These are phyloP conservation scores for Mycena haematopus DNA, from an alignment of 768 basidiomycete species.

Conservation along the genomic window DNA sequence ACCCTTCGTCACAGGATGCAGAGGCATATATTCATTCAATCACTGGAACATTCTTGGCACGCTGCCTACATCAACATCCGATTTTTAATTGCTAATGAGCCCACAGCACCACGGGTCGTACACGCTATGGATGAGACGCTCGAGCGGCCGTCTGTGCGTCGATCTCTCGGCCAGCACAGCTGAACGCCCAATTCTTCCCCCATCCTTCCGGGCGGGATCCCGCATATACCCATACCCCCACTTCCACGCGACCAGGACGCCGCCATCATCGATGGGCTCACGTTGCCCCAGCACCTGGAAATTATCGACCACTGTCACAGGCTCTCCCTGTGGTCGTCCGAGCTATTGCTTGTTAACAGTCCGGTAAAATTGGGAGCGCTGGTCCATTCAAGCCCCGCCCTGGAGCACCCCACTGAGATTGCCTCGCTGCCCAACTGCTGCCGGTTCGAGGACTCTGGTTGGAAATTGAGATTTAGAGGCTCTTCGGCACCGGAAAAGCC, in stretches of 20 bases:
- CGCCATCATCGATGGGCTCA: constrained; percentile 4
- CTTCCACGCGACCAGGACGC: constrained; percentile 7
- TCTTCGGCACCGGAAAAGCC: neutral
- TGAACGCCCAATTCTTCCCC: neutral
- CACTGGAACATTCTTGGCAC: neutral
- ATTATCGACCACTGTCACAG: constrained; percentile 8
- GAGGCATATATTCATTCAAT: constrained; percentile 7
- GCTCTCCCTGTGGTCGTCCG: neutral
- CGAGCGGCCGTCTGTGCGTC: constrained; percentile 9
- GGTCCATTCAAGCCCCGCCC: neutral
- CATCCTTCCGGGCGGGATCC: neutral
- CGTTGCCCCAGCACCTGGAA: constrained; percentile 5
- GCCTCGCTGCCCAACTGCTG: neutral
- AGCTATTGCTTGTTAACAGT: neutral
- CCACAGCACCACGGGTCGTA: constrained; percentile 9
- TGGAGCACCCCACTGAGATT: constrained; percentile 1
- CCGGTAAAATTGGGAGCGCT: constrained; percentile 1
- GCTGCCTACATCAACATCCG: neutral
- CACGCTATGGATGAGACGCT: constrained; percentile 12
- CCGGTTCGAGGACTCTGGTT: neutral
- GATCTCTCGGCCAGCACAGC: constrained; percentile 13
- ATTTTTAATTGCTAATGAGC: neutral
- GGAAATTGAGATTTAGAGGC: neutral
- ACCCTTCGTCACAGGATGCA: neutral
- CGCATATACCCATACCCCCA: constrained; percentile 6